phyloP scores from a whole-genome alignment of 2,329 filamentous ascomycete species.

The Parascedosporium putredinis region DNA sequence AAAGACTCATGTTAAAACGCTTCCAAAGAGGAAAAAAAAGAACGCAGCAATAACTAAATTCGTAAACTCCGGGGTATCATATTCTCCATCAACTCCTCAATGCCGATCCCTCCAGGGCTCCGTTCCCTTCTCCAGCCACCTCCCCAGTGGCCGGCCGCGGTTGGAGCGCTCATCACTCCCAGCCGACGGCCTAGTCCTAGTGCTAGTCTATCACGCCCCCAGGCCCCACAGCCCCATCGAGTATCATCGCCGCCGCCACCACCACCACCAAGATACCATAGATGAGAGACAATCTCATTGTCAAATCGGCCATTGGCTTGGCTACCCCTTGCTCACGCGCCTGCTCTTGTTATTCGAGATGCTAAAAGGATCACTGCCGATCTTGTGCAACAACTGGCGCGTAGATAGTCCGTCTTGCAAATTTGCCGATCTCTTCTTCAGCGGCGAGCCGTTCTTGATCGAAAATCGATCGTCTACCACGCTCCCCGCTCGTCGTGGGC shows the following conservation, averaged over 20 bases:
- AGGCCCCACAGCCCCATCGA: no score
- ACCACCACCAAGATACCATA: no score
- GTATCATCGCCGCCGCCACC: no score
- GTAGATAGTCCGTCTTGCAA: neutral
- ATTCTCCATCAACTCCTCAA: neutral
- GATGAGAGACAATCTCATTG: no score
- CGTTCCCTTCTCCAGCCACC: no score
- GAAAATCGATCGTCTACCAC: neutral
- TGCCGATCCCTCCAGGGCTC: no score
- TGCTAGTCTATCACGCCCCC: no score
- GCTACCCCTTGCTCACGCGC: neutral
- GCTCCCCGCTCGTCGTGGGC: neutral
- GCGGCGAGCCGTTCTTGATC: neutral
- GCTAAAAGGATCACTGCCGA: neutral
- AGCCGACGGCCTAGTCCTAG: no score
- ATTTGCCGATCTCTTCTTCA: neutral
- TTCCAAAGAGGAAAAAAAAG: neutral
- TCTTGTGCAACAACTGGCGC: neutral
- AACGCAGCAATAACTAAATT: neutral
- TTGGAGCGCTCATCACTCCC: no score
- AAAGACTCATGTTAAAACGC: no score
- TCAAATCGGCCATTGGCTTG: neutral
- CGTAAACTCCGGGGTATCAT: constrained; percentile 1
- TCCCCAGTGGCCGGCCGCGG: no score
- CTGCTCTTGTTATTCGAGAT: neutral